A percentile compares a stretch with the other conserved stretches of the same genome.
These are phyloP conservation scores for Omphalotus guepiniiformis DNA, from an alignment of 768 basidiomycete species.

Conservation along the genomic window DNA sequence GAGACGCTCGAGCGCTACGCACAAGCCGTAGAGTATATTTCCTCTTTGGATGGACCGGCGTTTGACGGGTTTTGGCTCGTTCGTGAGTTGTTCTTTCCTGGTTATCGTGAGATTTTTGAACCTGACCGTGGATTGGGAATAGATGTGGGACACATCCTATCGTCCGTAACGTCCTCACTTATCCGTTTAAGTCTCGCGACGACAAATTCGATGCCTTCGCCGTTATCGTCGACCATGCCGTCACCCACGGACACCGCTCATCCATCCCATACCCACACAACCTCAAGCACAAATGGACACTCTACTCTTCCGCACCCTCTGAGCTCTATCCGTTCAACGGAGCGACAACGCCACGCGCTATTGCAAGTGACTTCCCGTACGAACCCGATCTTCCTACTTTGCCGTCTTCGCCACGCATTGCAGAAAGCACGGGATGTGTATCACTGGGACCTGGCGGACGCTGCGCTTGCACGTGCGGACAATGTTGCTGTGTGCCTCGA, in stretches of 20 bases:
- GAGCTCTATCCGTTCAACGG: background rate
- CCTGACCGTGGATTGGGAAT: background rate
- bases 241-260: no score
- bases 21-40: constrained; percentile 19
- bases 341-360: background rate
- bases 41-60: constrained; percentile 9
- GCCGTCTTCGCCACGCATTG: background rate
- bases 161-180: constrained; percentile 17
- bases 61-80: constrained; percentile 19
- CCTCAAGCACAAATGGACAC: no score
- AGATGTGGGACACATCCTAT: constrained; percentile 20
- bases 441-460: constrained; percentile 5
- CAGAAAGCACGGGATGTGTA: background rate
- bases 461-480: constrained; percentile 4
- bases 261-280: no score
- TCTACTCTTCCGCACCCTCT: background rate
- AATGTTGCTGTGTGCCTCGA: background rate
- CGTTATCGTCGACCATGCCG: no score
- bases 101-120: no score
- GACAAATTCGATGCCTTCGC: background rate
- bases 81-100: constrained; percentile 12
- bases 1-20: constrained; percentile 17
- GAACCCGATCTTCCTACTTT: constrained; percentile 5
- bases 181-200: constrained; percentile 20
- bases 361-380: background rate